phyloP scores from a whole-genome alignment of 176 grass and related monocot genomes.

The Musa itinerans region DNA sequence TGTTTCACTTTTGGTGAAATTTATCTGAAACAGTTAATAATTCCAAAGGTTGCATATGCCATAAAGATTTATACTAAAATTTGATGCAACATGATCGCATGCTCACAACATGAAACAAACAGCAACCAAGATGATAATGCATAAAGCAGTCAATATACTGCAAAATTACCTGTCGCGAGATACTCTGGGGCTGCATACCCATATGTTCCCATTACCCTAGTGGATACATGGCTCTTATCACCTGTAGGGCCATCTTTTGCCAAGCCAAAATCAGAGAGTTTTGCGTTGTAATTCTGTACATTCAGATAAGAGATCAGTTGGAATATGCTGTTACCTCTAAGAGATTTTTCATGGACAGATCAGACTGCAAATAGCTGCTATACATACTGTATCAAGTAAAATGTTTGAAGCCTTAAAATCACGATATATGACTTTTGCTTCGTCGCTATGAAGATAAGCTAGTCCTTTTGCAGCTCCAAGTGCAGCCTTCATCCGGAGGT shows the following conservation, averaged over 20 bases:
- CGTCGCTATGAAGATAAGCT: slow-evolving; percentile 82
- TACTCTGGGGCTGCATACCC: slow-evolving; percentile 95
- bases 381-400: slow-evolving; percentile 68
- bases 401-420: slow-evolving; percentile 97
- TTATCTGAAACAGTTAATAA: too few relatives aligned
- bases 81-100: too few relatives aligned
- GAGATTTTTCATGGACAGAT: slow-evolving; percentile 1
- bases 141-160: neutral
- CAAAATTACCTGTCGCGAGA: slow-evolving; percentile 73
- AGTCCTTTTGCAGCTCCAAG: slow-evolving; percentile 83
- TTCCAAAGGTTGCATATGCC: too few relatives aligned
- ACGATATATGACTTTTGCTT: slow-evolving; percentile 82
- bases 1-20: too few relatives aligned
- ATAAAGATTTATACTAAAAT: too few relatives aligned
- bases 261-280: slow-evolving; percentile 88
- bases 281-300: slow-evolving; percentile 82
- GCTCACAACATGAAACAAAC: too few relatives aligned
- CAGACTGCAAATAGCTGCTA: neutral
- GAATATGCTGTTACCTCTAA: neutral
- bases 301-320: neutral
- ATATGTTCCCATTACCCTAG: slow-evolving; percentile 87
- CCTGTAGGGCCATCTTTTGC: slow-evolving; percentile 91
- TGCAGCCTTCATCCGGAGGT: slow-evolving; percentile 65
- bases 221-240: slow-evolving; percentile 94
- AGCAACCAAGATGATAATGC: too few relatives aligned